Evolutionary conservation across 768 basidiomycete genomes (phyloP).

Genomic region (Tulasnella calospora): DNA sequence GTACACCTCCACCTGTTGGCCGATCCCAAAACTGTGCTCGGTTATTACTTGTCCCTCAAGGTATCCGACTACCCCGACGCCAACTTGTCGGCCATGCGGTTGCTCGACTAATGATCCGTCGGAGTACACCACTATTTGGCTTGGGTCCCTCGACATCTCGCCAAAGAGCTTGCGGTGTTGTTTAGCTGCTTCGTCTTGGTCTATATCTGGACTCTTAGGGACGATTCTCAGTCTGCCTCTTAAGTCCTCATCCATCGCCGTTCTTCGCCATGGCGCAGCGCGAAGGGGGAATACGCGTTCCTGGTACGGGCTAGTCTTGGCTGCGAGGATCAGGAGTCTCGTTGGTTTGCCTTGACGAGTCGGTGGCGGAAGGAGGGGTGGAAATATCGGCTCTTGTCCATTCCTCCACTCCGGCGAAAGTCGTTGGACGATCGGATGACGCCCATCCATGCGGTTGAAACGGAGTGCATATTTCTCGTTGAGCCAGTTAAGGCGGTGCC

Average conservation of each 20-base stretch:
- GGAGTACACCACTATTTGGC: slow-evolving; percentile 22
- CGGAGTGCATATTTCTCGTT: no score
- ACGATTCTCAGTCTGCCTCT: neutral
- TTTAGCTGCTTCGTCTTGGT: neutral
- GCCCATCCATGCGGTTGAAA: slow-evolving; percentile 10
- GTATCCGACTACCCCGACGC: slow-evolving; percentile 6
- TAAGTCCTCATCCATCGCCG: neutral
- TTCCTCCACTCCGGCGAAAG: slow-evolving; percentile 20
- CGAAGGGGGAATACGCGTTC: neutral
- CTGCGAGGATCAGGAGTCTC: neutral
- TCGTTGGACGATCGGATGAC: slow-evolving; percentile 18
- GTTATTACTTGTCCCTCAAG: neutral
- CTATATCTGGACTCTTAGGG: neutral
- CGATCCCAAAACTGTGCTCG: neutral
- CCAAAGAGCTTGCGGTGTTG: neutral
- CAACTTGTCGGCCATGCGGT: slow-evolving; percentile 8
- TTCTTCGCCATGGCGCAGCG: neutral
- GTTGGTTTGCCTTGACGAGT: neutral
- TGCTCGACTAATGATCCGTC: slow-evolving; percentile 27
- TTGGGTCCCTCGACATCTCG: neutral
- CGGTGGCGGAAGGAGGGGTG: slow-evolving; percentile 18
- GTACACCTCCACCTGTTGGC: neutral
- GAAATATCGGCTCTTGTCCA: neutral
- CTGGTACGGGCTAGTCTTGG: neutral
- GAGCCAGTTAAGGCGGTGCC: no score